Percentiles rank a stretch among this genome's conserved stretches.
These are phyloP conservation scores for Rhizophlyctis rosea DNA, from an alignment of 192 early-diverging fungal species.

Conservation along the genomic window DNA sequence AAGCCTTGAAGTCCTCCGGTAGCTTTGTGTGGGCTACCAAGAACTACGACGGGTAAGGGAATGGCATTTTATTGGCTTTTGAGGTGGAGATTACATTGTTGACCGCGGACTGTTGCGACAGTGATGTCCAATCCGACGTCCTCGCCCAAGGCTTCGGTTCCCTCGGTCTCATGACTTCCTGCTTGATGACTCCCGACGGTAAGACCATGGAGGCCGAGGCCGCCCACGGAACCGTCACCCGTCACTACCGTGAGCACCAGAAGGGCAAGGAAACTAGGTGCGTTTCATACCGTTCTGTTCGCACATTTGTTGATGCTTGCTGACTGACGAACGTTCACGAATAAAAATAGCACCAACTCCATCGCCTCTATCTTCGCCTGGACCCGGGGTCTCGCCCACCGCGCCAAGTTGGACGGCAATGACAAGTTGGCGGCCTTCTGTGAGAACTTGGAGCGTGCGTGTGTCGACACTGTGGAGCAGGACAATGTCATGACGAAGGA, in stretches of 20 bases:
- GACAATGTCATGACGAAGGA: conserved; percentile 96
- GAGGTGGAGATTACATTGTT: background rate
- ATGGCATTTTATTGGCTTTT: conserved; percentile 5
- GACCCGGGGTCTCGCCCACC: conserved; percentile 87
- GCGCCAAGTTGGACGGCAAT: conserved; percentile 90
- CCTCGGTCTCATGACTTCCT: conserved; percentile 95
- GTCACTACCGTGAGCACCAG: conserved; percentile 93
- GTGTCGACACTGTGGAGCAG: conserved; percentile 83
- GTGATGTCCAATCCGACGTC: conserved; percentile 94
- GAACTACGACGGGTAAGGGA: conserved; percentile 94
- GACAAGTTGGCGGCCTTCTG: conserved; percentile 70
- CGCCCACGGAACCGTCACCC: conserved; percentile 95
- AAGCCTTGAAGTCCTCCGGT: conserved; percentile 91
- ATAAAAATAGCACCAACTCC: conserved; percentile 94
- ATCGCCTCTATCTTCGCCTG: conserved; percentile 94
- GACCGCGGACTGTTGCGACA: conserved; percentile 28
- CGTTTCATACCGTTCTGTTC: no score
- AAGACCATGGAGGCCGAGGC: conserved; percentile 93
- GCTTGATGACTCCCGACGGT: conserved; percentile 89
- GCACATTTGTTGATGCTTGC: no score
- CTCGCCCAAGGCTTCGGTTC: conserved; percentile 94
- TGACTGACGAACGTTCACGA: no score
- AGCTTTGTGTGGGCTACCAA: conserved; percentile 93
- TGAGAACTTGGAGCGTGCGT: conserved; percentile 78
- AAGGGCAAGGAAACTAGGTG: conserved; percentile 89